Conservation (phyloP, 352 stramenopile species). For the Chloridella minuta region DNA sequence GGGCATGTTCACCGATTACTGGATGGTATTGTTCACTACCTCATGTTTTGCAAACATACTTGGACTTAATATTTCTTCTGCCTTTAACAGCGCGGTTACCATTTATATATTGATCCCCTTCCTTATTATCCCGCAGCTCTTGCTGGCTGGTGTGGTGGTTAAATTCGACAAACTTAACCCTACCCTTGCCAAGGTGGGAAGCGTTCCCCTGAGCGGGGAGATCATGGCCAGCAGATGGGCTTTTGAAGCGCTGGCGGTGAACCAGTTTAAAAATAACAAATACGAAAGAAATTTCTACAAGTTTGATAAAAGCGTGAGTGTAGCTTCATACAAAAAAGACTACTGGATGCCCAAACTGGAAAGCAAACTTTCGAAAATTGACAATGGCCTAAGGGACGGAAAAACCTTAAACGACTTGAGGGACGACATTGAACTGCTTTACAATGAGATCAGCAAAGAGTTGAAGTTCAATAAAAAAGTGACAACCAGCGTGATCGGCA, state of each 20-base stretch:
- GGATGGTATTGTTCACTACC: background rate
- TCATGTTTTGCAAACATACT: background rate
- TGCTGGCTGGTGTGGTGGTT: background rate
- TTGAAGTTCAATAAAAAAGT: background rate
- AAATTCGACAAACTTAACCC: background rate
- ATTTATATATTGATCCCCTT: background rate
- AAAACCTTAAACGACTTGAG: background rate
- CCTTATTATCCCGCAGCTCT: background rate
- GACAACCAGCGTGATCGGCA: background rate
- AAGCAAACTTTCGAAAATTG: background rate
- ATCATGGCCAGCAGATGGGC: background rate
- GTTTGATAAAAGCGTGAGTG: too few relatives aligned
- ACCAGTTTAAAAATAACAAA: too few relatives aligned
- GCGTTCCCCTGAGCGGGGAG: background rate
- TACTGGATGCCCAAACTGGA: background rate
- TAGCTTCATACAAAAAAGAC: background rate
- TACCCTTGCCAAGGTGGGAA: background rate
- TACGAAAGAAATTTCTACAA: too few relatives aligned
- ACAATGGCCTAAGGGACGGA: background rate
- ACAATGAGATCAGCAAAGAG: background rate
- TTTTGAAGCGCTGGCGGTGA: background rate
- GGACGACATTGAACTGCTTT: background rate
- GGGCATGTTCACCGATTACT: background rate
- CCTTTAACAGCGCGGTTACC: background rate
- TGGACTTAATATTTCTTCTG: background rate